Evolutionary conservation across 129 eudicot species (phyloP), one percentile per base, ranked within the genome.

Genomic region (Rutidosis leptorrhynchoides): DNA sequence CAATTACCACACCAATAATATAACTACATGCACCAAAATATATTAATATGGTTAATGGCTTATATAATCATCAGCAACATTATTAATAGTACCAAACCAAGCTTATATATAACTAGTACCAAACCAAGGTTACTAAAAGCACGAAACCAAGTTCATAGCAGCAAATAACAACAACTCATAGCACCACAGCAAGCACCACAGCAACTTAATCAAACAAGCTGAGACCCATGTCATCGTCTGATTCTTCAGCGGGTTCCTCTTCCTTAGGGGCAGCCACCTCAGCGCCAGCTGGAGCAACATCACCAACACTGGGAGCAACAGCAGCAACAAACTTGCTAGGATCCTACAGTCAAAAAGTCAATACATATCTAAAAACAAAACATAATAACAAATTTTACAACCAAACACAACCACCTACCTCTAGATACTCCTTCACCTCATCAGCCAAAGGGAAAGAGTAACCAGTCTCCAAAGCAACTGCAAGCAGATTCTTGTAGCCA

Each of bases 321-420:
- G 76, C 80, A 3, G 72, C 88, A 9, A 83, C 94, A 85, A 91
- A 91, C 86, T 87, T 91, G 65, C 85, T 85, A 1, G 94, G 96
- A 73, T 56, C 32, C 61, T 56, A 32, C 61, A 56, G 14, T 24
- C 1, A 1, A 20, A 19, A 20, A 37, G 15, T 11, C 3, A 1
- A 9, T 10, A 37, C 43, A 37, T 9, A 48, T 48, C 54, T 19
- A 48, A 16, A 46, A 46, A 46, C 53, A 46, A 46, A 16, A 15
- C 8, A 3, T 16, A n/a, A 46, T 46, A 46, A 24, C 24, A 20
- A 20, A 14, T 23, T 23, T 55, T 1, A 15, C 61, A 32, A 9
- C 17, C 1, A 24, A 11, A 56, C 8, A 14, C 35, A 10, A 71
- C 79, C 15, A 71, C 80, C 16, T 57, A 88, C 89, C 78, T 74